These are phyloP conservation scores for Cocos nucifera DNA, from an alignment of 176 grass and related monocot species.

Conservation along the genomic window DNA sequence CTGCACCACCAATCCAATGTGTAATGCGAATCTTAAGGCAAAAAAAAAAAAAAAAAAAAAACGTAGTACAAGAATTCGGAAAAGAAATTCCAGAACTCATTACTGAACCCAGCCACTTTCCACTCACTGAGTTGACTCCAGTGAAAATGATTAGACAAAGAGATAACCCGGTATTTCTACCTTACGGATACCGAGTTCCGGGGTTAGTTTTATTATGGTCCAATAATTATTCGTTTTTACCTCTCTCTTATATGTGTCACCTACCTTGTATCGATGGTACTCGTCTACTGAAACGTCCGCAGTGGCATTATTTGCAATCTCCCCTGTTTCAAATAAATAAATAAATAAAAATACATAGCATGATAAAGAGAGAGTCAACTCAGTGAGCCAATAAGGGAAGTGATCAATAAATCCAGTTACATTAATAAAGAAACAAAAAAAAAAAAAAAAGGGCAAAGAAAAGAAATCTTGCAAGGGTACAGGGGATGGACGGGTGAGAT, in stretches of 20 bases:
- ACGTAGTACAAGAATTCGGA: not conserved
- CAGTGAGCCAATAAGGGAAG: not conserved
- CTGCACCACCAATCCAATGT: constrained; percentile 13
- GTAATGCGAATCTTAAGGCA: no score
- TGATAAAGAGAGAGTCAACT: not conserved
- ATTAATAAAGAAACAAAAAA: not conserved
- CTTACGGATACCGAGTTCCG: no score
- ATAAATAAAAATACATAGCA: not conserved
- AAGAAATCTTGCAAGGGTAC: not conserved
- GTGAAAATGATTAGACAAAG: no score
- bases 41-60: not conserved
- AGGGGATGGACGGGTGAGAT: not conserved
- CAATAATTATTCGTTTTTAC: no score
- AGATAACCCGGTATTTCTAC: no score
- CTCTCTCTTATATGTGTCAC: no score
- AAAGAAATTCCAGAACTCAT: no score
- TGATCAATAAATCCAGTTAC: not conserved
- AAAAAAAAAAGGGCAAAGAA: not conserved
- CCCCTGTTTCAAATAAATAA: constrained; percentile 25
- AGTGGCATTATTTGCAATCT: constrained; percentile 57
- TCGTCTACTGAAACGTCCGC: constrained; percentile 67
- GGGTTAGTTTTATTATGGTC: no score
- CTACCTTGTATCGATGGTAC: constrained; percentile 76
- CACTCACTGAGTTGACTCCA: no score
- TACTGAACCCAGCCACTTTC: no score